Base-by-base conservation (phyloP, 2,329 filamentous ascomycete genomes). In the Rugonectria rugulosa region DNA sequence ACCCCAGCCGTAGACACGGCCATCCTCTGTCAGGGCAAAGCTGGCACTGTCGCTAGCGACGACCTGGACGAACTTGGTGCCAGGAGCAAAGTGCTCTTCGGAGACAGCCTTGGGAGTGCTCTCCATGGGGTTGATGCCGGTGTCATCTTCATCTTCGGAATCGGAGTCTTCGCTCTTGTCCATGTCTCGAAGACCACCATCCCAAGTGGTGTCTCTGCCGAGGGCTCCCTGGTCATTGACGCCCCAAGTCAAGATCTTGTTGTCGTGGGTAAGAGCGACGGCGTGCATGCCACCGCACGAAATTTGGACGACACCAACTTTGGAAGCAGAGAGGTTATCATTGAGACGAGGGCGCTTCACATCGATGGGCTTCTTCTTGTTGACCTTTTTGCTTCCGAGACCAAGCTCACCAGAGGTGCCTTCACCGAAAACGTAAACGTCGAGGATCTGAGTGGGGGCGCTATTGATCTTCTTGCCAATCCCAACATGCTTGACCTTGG, bases 181-280 rank as follows among this genome's bases (percentile, higher is more conserved):
- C 56, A 80, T 76, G 48, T 87, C 83, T 52, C 83, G 80, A 24
- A 83, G 73, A 15, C 85, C 86, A 43, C 88, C 88, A 2, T 88
- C 84, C 81, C 87, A 88, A 11, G 76, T 77, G 3, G 89, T 93
- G 69, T 90, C 84, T 68, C 91, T 82, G 36, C 91, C 91, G 31
- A 96, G 81, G 8, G 91, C 90, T 60, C 89, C 89, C 68, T 92
- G 87, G 69, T 96, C 91, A 70, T 95, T 95, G 64, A 95, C 91
- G 49, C 91, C 91, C 91, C 91, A 96, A 23, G 90, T 92, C 49
- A 92, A 77, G 64, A 96, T 89, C 75, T 87, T 88, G 79, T 92
- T 91, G 72, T 94, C 88, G 63, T 87, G 83, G 44, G 91, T 94
- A 47, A 95, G 77, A 3, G 88, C 90, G 59, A 89, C 79, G 47